Percentiles rank a stretch among this genome's conserved stretches.
Conservation (phyloP, 2,329 filamentous ascomycete genomes). For the Stenocarpella maydis region DNA sequence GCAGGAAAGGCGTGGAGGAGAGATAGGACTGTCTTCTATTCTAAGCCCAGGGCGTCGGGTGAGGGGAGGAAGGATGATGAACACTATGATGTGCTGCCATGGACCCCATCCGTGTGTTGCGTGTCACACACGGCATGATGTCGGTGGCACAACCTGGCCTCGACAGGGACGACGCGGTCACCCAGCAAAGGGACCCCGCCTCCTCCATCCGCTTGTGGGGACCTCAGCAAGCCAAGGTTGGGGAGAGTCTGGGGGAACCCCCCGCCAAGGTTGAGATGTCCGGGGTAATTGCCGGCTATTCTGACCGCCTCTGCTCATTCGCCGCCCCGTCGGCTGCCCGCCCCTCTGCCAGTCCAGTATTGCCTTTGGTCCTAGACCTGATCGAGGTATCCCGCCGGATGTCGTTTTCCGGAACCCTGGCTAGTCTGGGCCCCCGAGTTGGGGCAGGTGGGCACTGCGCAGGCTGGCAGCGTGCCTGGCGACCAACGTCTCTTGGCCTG, state of each 20-base stretch:
- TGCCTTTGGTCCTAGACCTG: background rate
- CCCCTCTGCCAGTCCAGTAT: background rate
- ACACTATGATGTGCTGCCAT: background rate
- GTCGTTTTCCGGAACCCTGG: background rate
- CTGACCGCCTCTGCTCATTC: constrained; percentile 7
- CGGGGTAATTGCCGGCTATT: constrained; percentile 19
- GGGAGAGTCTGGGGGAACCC: constrained; percentile 14
- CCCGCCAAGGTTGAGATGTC: constrained; percentile 1
- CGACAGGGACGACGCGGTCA: constrained; percentile 13
- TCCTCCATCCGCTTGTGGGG: background rate
- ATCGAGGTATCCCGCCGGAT: constrained; percentile 10
- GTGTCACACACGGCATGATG: constrained; percentile 21
- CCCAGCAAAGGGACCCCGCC: background rate
- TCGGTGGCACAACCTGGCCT: constrained; percentile 17
- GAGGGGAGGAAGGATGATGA: constrained; percentile 11
- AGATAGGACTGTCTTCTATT: constrained; percentile 1
- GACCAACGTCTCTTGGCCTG: constrained; percentile 7
- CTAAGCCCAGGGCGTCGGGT: constrained; percentile 4
- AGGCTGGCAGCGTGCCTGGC: background rate
- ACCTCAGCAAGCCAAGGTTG: background rate
- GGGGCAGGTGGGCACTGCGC: too few species aligned
- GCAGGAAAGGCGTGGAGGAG: too few species aligned
- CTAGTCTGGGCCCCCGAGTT: background rate
- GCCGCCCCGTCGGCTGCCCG: background rate
- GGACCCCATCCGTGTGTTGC: background rate